A percentile compares a stretch with the other conserved stretches of the same genome.
Conservation (phyloP, 1,139 yeast species). For the Zygosaccharomyces pseudobailii region DNA sequence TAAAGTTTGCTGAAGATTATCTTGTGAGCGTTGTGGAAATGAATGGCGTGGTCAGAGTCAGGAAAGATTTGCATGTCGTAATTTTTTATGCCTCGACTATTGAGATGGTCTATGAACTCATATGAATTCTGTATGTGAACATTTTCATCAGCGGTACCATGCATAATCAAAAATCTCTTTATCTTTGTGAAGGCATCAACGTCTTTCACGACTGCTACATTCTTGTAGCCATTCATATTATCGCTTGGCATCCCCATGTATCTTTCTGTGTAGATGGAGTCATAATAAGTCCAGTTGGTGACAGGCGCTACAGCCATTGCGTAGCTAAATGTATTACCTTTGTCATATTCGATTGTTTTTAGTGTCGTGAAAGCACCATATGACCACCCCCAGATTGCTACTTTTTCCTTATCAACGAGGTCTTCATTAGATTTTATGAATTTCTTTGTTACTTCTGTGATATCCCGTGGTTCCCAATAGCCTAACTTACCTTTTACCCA, state of each 20-base stretch:
- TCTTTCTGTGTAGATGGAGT: slow-evolving; percentile 73
- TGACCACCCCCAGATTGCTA: slow-evolving; percentile 98
- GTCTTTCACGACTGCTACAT: slow-evolving; percentile 45
- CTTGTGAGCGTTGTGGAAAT: slow-evolving; percentile 70
- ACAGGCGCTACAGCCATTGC: slow-evolving; percentile 89
- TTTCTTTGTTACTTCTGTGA: slow-evolving; percentile 57
- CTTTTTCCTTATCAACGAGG: slow-evolving; percentile 54
- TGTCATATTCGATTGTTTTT: slow-evolving; percentile 69
- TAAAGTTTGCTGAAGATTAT: slow-evolving; percentile 72
- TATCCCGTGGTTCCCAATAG: slow-evolving; percentile 81
- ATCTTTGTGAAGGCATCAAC: slow-evolving; percentile 44
- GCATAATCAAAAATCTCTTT: slow-evolving; percentile 73
- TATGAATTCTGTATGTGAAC: slow-evolving; percentile 89
- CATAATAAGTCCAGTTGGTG: slow-evolving; percentile 71
- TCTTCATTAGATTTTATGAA: slow-evolving; percentile 50
- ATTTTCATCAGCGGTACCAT: slow-evolving; percentile 96
- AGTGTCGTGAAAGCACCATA: slow-evolving; percentile 81
- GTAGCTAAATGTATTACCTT: slow-evolving; percentile 60
- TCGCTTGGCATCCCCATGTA: slow-evolving; percentile 68
- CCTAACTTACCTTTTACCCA: slow-evolving; percentile 73
- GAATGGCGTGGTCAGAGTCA: slow-evolving; percentile 84
- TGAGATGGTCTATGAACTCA: slow-evolving; percentile 66
- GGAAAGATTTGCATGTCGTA: slow-evolving; percentile 91
- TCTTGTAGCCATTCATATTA: slow-evolving; percentile 46
- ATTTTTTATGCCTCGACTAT: slow-evolving; percentile 60